Evolutionary conservation across 805 yeast species (phyloP).

Genomic region (Huiozyma naganishii): DNA sequence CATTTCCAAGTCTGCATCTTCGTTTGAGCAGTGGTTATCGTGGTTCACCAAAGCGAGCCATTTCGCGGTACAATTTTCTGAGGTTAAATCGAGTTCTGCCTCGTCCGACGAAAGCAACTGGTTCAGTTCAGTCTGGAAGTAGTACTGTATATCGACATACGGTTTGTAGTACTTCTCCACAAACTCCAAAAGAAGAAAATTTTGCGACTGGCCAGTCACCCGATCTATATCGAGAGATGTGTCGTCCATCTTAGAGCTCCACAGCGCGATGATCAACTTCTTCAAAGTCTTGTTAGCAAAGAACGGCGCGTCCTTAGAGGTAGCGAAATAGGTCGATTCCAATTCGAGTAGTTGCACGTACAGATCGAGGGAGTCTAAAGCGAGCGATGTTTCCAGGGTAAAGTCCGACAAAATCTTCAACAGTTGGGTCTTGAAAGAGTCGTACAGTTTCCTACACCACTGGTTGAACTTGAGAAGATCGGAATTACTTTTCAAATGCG

Average conservation of each 20-base stretch:
- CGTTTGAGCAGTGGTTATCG: constrained; percentile 23
- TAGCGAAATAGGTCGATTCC: constrained; percentile 45
- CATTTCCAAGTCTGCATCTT: constrained; percentile 28
- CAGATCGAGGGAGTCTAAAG: constrained; percentile 45
- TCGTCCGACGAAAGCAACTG: constrained; percentile 20
- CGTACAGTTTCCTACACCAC: constrained; percentile 57
- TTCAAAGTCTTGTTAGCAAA: constrained; percentile 51
- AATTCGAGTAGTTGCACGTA: constrained; percentile 43
- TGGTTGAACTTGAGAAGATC: constrained; percentile 31
- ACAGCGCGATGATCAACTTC: constrained; percentile 30
- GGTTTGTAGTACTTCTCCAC: constrained; percentile 40
- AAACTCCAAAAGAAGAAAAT: constrained; percentile 45
- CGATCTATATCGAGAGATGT: constrained; percentile 36
- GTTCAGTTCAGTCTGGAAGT: constrained; percentile 47
- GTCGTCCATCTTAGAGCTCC: constrained; percentile 23
- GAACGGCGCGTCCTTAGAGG: constrained; percentile 41
- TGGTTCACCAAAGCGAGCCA: constrained; percentile 31
- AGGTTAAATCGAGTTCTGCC: constrained; percentile 8
- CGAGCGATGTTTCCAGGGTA: constrained; percentile 34
- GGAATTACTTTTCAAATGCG: constrained; percentile 15
- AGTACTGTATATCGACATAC: constrained; percentile 71
- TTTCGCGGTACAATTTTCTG: constrained; percentile 24
- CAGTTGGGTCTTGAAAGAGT: constrained; percentile 38
- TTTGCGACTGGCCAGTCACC: constrained; percentile 32
- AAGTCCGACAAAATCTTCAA: constrained; percentile 32